Evolutionary conservation across 192 early-diverging fungal species (phyloP).

Genomic region (Entomortierella beljakovae): DNA sequence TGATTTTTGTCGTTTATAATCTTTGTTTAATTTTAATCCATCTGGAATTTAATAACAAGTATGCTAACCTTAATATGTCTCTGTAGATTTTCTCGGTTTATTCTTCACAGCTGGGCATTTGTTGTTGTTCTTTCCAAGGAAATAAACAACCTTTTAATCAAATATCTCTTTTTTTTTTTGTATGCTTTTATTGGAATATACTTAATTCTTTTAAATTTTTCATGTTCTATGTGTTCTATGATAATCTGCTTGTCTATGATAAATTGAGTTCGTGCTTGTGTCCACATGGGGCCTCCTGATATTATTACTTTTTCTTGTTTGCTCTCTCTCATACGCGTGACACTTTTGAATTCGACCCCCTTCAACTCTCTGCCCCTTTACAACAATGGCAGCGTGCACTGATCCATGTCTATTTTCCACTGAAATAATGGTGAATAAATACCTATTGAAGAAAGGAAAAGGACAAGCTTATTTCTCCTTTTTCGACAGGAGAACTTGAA

Average conservation of each 20-base stretch:
- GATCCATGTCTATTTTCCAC: too few relatives aligned
- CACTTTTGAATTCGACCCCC: too few relatives aligned
- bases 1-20: conserved; percentile 72
- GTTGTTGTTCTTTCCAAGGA: conserved; percentile 22
- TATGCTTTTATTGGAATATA: too few relatives aligned
- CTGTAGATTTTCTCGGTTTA: conserved; percentile 14
- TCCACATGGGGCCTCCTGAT: background rate
- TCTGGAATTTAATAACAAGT: background rate
- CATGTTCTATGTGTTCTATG: background rate
- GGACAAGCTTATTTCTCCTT: too few relatives aligned
- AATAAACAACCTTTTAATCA: conserved; percentile 24
- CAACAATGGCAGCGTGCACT: background rate
- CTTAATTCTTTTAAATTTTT: too few relatives aligned
- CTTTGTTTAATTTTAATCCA: conserved; percentile 56
- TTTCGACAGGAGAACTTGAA: background rate
- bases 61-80: background rate
- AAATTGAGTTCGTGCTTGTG: background rate
- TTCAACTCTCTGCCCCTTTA: background rate
- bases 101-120: conserved; percentile 27
- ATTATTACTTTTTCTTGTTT: background rate
- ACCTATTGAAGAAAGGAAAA: background rate
- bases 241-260: too few relatives aligned
- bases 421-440: too few relatives aligned
- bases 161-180: background rate
- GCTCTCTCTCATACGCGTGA: too few relatives aligned